Base-by-base conservation (phyloP, 805 yeast species). In the Ogataea salicorniae region DNA sequence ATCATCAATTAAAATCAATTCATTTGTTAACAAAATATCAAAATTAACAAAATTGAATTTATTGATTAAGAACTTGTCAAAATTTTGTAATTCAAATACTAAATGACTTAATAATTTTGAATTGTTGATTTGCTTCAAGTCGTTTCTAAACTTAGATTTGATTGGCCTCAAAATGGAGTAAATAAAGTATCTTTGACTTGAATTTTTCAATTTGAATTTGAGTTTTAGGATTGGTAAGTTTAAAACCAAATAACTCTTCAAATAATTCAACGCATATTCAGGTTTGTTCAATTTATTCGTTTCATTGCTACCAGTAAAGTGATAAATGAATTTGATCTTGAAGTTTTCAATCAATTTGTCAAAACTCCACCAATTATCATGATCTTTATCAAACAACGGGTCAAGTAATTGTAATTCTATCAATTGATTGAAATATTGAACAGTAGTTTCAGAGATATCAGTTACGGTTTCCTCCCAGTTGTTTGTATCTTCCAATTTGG, bases 271-370 rank as follows among this genome's bases (percentile, higher is more conserved):
- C 4, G 81, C 76, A 84, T 88, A 84, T 59, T 85, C 91, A 1
- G 92, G 91, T 56, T 80, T 80, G 48, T 83, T 81, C 23, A 79
- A 57, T 40, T 79, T 74, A 56, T 83, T 83, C 0, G 91, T 84
- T 34, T 81, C 84, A 37, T 63, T 68, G 29, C 73, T 66, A 5
- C 76, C 68, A 42, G 76, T 75, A 57, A 84, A 85, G 59, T 86
- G 88, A 64, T 67, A 85, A 37, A 71, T 66, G 58, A 86, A 80
- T 38, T 86, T 71, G 13, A 71, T 54, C 7, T 67, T 65, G 29
- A 83, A 68, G 1, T 78, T 76, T 23, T 64, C 61, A 3, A 77
- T 60, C 31, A 85, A 60, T 0, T 69, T 59, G 38, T 71, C 74
- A 37, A 82, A 64, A 0, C 79, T 78, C 78, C 84, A 76, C 66